Evolutionary conservation across 2,329 filamentous ascomycete genomes (phyloP).

Genomic region (Alternaria sp.): DNA sequence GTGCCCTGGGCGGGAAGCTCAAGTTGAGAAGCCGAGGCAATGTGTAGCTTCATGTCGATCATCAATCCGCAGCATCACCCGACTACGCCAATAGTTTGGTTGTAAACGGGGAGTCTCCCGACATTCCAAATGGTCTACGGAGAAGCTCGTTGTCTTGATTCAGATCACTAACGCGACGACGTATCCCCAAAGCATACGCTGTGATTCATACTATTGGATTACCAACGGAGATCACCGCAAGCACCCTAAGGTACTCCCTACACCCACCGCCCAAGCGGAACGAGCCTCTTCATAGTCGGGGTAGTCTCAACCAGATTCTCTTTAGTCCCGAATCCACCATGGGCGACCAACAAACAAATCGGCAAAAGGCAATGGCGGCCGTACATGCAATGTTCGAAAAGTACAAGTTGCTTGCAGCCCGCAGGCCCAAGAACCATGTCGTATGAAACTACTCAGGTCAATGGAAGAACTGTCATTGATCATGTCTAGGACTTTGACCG

Average conservation of each 20-base stretch:
- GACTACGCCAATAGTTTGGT: neutral
- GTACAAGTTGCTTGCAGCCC: slow-evolving; percentile 45
- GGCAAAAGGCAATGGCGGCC: slow-evolving; percentile 47
- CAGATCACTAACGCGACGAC: neutral
- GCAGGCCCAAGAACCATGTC: slow-evolving; percentile 43
- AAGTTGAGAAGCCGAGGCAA: slow-evolving; percentile 18
- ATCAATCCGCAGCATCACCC: neutral
- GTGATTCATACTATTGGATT: neutral
- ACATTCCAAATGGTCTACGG: neutral
- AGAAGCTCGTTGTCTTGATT: neutral
- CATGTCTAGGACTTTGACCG: slow-evolving; percentile 47
- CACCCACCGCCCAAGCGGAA: neutral
- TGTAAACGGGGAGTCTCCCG: neutral
- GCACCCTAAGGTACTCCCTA: neutral
- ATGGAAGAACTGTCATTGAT: slow-evolving; percentile 6
- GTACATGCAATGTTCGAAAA: slow-evolving; percentile 50
- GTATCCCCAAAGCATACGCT: neutral
- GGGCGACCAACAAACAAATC: slow-evolving; percentile 33
- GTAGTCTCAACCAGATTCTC: neutral
- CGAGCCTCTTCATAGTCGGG: neutral
- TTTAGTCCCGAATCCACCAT: slow-evolving; percentile 22
- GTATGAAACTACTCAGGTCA: slow-evolving; percentile 23
- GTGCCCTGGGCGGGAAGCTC: neutral
- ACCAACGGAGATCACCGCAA: neutral
- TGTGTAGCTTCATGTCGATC: slow-evolving; percentile 11